Percentiles rank a stretch among this genome's conserved stretches.
phyloP scores from a whole-genome alignment of 495 filamentous ascomycete genomes.

The Astrothelium macrocarpum region DNA sequence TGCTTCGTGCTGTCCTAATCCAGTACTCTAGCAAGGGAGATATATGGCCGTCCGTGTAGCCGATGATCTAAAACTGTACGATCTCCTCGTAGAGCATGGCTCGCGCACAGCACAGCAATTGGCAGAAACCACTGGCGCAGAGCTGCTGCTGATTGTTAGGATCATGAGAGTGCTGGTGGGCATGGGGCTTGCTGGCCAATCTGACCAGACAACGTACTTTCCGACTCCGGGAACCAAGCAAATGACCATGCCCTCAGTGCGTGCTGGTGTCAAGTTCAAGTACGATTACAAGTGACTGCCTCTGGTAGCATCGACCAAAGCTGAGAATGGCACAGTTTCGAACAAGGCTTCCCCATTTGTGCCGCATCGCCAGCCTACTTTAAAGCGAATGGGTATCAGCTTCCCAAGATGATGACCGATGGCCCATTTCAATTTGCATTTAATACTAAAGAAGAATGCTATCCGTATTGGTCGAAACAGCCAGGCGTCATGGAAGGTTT shows the following conservation, averaged over 20 bases:
- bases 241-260: slow-evolving; percentile 8
- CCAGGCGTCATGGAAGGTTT: slow-evolving; percentile 10
- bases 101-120: slow-evolving; percentile 3
- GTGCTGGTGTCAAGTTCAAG: slow-evolving; percentile 10
- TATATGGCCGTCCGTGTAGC: slow-evolving; percentile 13
- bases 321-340: not conserved
- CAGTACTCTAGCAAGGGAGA: not conserved
- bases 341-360: slow-evolving; percentile 9
- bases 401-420: slow-evolving; percentile 8
- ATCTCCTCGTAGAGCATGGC: slow-evolving; percentile 7
- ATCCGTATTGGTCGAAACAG: slow-evolving; percentile 7
- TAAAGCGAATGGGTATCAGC: slow-evolving; percentile 6
- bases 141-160: not conserved
- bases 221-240: slow-evolving; percentile 9
- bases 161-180: slow-evolving; percentile 9
- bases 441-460: slow-evolving; percentile 7
- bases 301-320: not conserved
- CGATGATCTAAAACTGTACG: slow-evolving; percentile 12
- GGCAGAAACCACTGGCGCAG: slow-evolving; percentile 1
- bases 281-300: not conserved
- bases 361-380: slow-evolving; percentile 9
- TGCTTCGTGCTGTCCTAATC: not conserved
- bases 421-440: slow-evolving; percentile 14
- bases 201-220: slow-evolving; percentile 1
- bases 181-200: slow-evolving; percentile 11